Evolutionary conservation across 176 grass and related monocot species (phyloP), one percentile per base, ranked within the genome.

Genomic region (Oropetium thomaeum): DNA sequence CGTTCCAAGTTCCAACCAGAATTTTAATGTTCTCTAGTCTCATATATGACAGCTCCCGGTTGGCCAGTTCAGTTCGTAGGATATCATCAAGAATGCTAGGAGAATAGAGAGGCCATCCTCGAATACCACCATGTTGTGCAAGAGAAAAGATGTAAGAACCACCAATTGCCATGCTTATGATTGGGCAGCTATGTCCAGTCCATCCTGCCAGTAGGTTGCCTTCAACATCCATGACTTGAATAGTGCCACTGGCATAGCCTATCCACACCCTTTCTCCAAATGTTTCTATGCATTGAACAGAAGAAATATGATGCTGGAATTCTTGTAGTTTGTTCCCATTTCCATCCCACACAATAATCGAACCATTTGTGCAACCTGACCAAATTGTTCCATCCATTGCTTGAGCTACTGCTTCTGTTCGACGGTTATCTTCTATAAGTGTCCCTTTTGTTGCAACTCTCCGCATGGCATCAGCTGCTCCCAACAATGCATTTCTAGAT

Each of bases 321-420:
- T 95, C 96, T 53, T 86, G 82, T 42, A 99, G 48, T 42, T 74
- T 81, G 35, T 64, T 79, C 58, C 96, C 96, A 34, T 80, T 77
- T 74, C 89, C 86, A 86, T 99, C 89, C 96, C 96, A 99, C 65
- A 88, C 69, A 78, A 92, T 83, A 40, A 99, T 86, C 0, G 82
- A 92, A 67, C 96, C 96, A 86, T 99, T 85, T 76, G 96, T 91
- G 85, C 82, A 95, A 73, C 96, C 96, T 31, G 86, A 87, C 96
- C 96, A 99, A 58, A 99, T 92, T 33, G 82, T 88, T 47, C 96
- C 96, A 70, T 99, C 80, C 73, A 85, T 77, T 57, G 82, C 64
- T 35, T 84, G 80, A 78, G 85, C 71, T 67, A 99, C 82, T 45
- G 89, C 84, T 80, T 86, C 89, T 37, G 66, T 90, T 86, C 87